phyloP scores from a whole-genome alignment of 176 grass and related monocot genomes.

The Pharus latifolius region DNA sequence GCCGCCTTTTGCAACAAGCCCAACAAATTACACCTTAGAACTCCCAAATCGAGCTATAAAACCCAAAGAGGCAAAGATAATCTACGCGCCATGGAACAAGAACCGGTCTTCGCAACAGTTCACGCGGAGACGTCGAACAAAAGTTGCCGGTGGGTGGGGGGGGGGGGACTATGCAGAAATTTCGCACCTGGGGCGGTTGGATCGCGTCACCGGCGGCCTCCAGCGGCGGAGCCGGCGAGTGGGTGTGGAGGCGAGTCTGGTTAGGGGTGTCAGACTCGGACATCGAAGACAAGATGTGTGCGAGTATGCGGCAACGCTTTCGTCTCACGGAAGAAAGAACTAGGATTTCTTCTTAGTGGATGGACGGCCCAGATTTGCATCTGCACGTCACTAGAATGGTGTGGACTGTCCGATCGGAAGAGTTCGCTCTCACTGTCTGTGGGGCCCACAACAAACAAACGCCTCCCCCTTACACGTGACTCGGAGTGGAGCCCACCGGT shows the following conservation, averaged over 20 bases:
- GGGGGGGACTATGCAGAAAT: too few relatives aligned
- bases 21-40: background rate
- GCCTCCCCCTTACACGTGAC: too few relatives aligned
- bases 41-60: background rate
- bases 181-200: background rate
- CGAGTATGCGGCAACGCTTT: too few relatives aligned
- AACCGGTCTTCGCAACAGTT: background rate
- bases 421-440: background rate
- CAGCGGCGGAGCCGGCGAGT: background rate
- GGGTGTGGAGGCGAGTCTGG: background rate
- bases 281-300: conserved; percentile 16
- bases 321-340: too few relatives aligned
- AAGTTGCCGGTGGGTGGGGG: background rate
- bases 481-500: too few relatives aligned
- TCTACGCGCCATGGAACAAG: background rate
- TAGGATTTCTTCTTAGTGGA: background rate
- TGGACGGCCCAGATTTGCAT: background rate
- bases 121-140: background rate
- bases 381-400: background rate
- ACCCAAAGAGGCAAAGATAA: background rate
- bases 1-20: background rate
- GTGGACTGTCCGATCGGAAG: background rate
- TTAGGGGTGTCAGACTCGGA: conserved; percentile 10
- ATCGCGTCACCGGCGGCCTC: background rate
- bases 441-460: background rate